A percentile compares a stretch with the other conserved stretches of the same genome.
Evolutionary conservation across 306 rosid genomes (phyloP).

Genomic region (Vicia sativa): DNA sequence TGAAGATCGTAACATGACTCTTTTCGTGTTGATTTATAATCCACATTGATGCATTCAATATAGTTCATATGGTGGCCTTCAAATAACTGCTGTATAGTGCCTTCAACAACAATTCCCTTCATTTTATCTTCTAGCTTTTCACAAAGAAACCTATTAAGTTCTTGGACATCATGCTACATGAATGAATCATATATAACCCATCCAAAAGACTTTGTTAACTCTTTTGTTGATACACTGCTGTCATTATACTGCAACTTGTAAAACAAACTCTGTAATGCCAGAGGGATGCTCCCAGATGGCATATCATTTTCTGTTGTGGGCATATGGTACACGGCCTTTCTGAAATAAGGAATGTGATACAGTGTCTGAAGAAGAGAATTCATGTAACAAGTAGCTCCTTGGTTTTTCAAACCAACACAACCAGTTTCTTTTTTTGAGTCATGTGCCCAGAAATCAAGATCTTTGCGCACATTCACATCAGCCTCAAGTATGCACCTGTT

Average conservation of each 20-base stretch:
- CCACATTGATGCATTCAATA: conserved; percentile 89
- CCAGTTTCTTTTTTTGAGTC: conserved; percentile 97
- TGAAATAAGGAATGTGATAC: conserved; percentile 88
- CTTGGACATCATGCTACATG: conserved; percentile 98
- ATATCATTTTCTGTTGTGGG: conserved; percentile 95
- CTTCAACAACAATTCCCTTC: conserved; percentile 99
- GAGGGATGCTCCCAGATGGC: conserved; percentile 95
- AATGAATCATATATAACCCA: conserved; percentile 95
- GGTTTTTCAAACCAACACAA: conserved; percentile 91
- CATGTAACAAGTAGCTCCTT: conserved; percentile 99
- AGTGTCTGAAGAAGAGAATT: conserved; percentile 93
- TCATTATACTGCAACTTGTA: conserved; percentile 90
- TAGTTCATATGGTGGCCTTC: conserved; percentile 99
- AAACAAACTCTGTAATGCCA: conserved; percentile 91
- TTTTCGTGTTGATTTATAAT: conserved; percentile 88
- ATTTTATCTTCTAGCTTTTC: conserved; percentile 96
- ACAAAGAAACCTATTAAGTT: conserved; percentile 88
- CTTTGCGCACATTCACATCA: conserved; percentile 82
- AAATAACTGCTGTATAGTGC: conserved; percentile 88
- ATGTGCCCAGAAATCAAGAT: conserved; percentile 78
- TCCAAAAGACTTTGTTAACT: conserved; percentile 92
- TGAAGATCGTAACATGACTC: conserved; percentile 97
- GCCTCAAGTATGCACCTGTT: conserved; percentile 72
- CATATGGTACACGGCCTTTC: conserved; percentile 99
- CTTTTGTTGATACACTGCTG: conserved; percentile 89